A percentile compares a stretch with the other conserved stretches of the same genome.
phyloP scores from a whole-genome alignment of 371 early-diverging fungal species.

The Mucor circinelloides region DNA sequence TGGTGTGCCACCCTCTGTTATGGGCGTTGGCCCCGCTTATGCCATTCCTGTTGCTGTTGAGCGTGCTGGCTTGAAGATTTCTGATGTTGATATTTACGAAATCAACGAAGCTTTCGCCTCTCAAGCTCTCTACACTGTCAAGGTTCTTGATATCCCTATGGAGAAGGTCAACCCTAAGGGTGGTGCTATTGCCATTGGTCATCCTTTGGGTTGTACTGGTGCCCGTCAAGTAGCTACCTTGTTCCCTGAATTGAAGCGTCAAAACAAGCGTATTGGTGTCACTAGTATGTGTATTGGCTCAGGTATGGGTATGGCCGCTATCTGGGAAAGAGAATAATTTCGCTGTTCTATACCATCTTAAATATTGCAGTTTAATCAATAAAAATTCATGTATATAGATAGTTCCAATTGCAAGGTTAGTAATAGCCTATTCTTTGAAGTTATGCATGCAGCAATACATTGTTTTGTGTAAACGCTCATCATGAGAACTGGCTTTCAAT shows the following conservation, averaged over 20 bases:
- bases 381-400: neutral
- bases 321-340: constrained; percentile 71
- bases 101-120: constrained; percentile 99
- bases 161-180: constrained; percentile 98
- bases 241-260: constrained; percentile 89
- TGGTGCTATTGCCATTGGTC: constrained; percentile 83
- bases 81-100: constrained; percentile 83
- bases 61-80: constrained; percentile 78
- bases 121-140: constrained; percentile 93
- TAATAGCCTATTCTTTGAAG: no score
- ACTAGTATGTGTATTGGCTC: constrained; percentile 96
- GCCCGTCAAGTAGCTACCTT: constrained; percentile 96
- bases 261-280: constrained; percentile 84
- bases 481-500: no score
- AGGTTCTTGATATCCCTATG: constrained; percentile 80
- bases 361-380: neutral
- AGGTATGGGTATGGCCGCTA: constrained; percentile 96
- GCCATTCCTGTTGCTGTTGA: constrained; percentile 92
- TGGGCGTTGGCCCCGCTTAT: constrained; percentile 98
- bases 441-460: no score
- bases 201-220: constrained; percentile 89
- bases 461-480: no score
- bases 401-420: no score
- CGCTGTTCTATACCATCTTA: neutral
- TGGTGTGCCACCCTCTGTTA: constrained; percentile 88